Evolutionary conservation across 2,329 filamentous ascomycete genomes (phyloP), one percentile per base, ranked within the genome.

Genomic region (Fusarium xyrophilum): DNA sequence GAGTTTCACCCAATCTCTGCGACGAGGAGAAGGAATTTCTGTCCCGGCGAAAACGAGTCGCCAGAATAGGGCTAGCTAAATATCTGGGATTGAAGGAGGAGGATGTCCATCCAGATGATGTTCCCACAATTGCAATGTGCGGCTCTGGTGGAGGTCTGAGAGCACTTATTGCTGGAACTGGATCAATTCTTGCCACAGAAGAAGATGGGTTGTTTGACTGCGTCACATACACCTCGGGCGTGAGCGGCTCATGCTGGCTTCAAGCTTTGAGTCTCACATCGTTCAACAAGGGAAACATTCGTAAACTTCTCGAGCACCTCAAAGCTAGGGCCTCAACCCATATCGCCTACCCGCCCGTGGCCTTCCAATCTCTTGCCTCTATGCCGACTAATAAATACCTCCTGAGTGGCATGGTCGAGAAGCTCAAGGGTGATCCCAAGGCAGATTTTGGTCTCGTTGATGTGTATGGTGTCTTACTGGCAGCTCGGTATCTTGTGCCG

Each of bases 171-270:
- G 94, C 96, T 4, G 94, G 95, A 6, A 90, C 93, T 0, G 94
- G 95, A 1, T 97, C 94, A 0, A 90, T 96, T 65, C 83, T 96
- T 13, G 94, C 93, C 6, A 86, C 93, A 1, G 88, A 93, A 63
- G 91, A 97, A 76, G 91, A 92, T 60, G 96, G 96, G 0, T 82
- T 99, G 0, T 96, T 97, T 76, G 94, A 97, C 79, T 98, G 96
- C 76, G 86, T 93, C 14, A 98, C 94, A 3, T 99, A 99, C 75
- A 97, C 93, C 1, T 93, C 95, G 8, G 96, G 96, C 2, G 96
- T 99, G 50, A 97, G 93, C 76, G 96, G 96, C 1, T 96, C 92
- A 68, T 98, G 96, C 78, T 99, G 96, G 96, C 84, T 98, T 9
- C 95, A 98, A 77, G 85, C 92, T 0, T 84, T 99, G 7, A 97